Evolutionary conservation across 352 stramenopile species (phyloP).

Genomic region (Phytopythium aichiense): DNA sequence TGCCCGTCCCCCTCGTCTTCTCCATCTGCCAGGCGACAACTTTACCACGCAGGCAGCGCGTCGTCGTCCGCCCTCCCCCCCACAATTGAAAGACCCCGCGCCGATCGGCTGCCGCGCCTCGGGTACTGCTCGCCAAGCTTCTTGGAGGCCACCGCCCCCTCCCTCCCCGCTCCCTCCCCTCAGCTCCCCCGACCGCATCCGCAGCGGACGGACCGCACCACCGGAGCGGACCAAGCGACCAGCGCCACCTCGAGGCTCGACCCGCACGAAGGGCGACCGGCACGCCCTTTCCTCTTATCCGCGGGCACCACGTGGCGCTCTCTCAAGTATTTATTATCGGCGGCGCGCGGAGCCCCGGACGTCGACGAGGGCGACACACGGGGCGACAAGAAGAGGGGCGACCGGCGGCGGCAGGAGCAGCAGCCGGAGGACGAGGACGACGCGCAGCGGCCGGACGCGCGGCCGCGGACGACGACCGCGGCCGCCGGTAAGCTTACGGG

Average conservation of each 20-base stretch:
- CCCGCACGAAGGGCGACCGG: neutral
- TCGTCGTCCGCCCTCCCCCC: too few relatives aligned
- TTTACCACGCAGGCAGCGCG: neutral
- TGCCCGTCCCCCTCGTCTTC: neutral
- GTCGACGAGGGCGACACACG: neutral
- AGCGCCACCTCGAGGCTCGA: too few relatives aligned
- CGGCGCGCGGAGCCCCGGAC: neutral
- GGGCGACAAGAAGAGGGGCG: neutral
- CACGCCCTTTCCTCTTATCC: neutral
- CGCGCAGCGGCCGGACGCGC: neutral
- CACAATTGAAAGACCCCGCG: conserved; percentile 4
- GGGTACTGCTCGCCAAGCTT: too few relatives aligned
- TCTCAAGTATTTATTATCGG: neutral
- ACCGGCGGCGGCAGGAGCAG: too few relatives aligned
- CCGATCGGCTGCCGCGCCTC: neutral
- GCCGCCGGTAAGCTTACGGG: neutral
- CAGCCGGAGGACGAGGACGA: too few relatives aligned
- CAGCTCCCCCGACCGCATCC: too few relatives aligned
- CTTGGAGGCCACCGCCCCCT: neutral
- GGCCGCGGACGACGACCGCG: neutral
- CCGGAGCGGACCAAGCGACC: too few relatives aligned
- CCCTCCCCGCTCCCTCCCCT: neutral
- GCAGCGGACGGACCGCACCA: too few relatives aligned
- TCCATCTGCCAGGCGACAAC: neutral
- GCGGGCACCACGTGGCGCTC: conserved; percentile 2